A percentile compares a stretch with the other conserved stretches of the same genome.
These are phyloP conservation scores for Rhododendron ovatum DNA, from an alignment of 148 eudicot species.

Conservation along the genomic window DNA sequence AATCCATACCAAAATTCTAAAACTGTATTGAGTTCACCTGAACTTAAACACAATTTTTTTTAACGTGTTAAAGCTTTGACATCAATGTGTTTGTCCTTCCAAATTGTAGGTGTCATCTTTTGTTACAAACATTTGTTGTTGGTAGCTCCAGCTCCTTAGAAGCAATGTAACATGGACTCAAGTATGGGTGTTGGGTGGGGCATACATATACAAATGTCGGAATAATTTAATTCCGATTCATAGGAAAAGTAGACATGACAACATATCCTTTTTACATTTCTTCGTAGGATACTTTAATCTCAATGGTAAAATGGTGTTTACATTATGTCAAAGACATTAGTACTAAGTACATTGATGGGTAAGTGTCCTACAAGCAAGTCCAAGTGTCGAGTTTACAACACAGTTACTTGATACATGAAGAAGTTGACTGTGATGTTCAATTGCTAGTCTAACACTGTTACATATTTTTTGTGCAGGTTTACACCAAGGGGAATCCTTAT, in stretches of 20 bases:
- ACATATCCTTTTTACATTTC: not conserved
- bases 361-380: not conserved
- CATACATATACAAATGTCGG: not conserved
- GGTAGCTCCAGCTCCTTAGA: not conserved
- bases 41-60: not conserved
- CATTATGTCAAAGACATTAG: not conserved
- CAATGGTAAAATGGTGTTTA: not conserved
- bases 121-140: not conserved
- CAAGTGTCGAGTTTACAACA: not conserved
- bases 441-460: not conserved
- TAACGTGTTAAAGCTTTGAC: not conserved
- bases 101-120: not conserved
- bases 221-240: not conserved
- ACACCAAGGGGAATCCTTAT: conserved; percentile 85
- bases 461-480: conserved; percentile 45
- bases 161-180: not conserved
- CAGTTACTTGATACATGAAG: not conserved
- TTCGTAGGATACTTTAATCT: not conserved
- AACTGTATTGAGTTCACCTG: not conserved
- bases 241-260: not conserved
- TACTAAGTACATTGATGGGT: not conserved
- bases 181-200: not conserved
- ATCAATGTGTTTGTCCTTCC: not conserved
- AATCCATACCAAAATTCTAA: not conserved
- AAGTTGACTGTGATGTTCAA: not conserved